phyloP scores from a whole-genome alignment of 805 yeast species.

The Lipomyces yamanashiensis region DNA sequence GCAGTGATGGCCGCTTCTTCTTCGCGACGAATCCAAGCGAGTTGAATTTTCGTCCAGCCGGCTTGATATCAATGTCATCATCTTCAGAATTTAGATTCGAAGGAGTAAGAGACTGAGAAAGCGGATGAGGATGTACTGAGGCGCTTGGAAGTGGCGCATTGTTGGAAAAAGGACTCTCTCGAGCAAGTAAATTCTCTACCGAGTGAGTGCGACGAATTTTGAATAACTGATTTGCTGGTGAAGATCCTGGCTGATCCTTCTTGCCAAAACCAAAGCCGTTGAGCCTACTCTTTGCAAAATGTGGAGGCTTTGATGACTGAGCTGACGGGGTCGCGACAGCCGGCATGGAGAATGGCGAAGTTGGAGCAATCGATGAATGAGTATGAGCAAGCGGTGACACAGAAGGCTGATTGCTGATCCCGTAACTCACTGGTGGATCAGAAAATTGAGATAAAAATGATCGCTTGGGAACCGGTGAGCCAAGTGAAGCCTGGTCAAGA shows the following conservation, averaged over 20 bases:
- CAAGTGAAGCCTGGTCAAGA: conserved; percentile 47
- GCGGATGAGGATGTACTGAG: conserved; percentile 33
- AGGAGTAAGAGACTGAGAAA: conserved; percentile 36
- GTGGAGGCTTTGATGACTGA: not conserved
- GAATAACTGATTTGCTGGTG: conserved; percentile 24
- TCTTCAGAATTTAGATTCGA: conserved; percentile 26
- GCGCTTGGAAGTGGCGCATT: conserved; percentile 30
- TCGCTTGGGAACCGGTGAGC: conserved; percentile 35
- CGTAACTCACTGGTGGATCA: conserved; percentile 10
- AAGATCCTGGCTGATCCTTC: conserved; percentile 7
- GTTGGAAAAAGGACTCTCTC: conserved; percentile 35
- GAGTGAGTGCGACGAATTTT: conserved; percentile 40
- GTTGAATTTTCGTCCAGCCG: conserved; percentile 1
- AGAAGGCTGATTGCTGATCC: conserved; percentile 7
- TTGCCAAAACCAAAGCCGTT: conserved; percentile 7
- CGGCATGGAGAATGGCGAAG: not conserved
- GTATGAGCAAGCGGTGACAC: conserved; percentile 2
- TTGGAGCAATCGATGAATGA: not conserved
- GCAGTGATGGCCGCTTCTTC: conserved; percentile 31
- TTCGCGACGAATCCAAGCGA: conserved; percentile 6
- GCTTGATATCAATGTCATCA: conserved; percentile 18
- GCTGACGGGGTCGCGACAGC: not conserved
- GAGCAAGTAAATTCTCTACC: conserved; percentile 30
- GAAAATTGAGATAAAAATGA: conserved; percentile 16
- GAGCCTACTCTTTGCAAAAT: conserved; percentile 17